Percentiles rank a stretch among this genome's conserved stretches.
Evolutionary conservation across 306 rosid genomes (phyloP).

Genomic region (Trichosanthes cucumerina): DNA sequence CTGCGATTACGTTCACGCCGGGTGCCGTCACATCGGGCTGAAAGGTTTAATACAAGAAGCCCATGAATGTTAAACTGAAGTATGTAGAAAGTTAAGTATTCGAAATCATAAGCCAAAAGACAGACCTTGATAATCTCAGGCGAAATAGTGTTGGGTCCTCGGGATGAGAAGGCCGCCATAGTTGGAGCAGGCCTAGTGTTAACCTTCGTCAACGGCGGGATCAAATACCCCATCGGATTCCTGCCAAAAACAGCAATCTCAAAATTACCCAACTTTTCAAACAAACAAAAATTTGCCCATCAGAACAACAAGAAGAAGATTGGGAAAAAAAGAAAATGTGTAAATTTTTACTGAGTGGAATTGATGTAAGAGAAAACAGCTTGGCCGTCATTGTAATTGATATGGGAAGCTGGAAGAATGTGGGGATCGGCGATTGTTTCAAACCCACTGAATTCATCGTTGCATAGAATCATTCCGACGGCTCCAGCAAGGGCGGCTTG

Average conservation of each 20-base stretch:
- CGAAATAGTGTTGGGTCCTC: constrained; percentile 49
- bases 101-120: neutral
- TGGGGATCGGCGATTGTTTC: constrained; percentile 40
- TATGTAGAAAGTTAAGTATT: no score
- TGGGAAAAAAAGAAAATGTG: neutral
- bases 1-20: constrained; percentile 61
- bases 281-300: neutral
- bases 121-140: constrained; percentile 48
- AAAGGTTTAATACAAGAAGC: neutral
- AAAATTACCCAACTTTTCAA: no score
- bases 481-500: constrained; percentile 51
- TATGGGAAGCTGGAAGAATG: constrained; percentile 44
- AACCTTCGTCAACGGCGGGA: constrained; percentile 24
- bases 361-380: constrained; percentile 35
- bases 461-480: constrained; percentile 69
- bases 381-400: constrained; percentile 34
- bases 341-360: constrained; percentile 30
- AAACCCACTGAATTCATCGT: constrained; percentile 20
- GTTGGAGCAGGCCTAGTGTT: constrained; percentile 45
- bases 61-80: no score
- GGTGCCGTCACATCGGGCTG: constrained; percentile 80
- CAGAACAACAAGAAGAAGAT: neutral
- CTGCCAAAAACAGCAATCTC: constrained; percentile 13
- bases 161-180: constrained; percentile 67
- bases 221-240: constrained; percentile 43